A percentile compares a stretch with the other conserved stretches of the same genome.
Conservation (phyloP, 768 basidiomycete genomes). For the Xerocomus brunneocitrinus region DNA sequence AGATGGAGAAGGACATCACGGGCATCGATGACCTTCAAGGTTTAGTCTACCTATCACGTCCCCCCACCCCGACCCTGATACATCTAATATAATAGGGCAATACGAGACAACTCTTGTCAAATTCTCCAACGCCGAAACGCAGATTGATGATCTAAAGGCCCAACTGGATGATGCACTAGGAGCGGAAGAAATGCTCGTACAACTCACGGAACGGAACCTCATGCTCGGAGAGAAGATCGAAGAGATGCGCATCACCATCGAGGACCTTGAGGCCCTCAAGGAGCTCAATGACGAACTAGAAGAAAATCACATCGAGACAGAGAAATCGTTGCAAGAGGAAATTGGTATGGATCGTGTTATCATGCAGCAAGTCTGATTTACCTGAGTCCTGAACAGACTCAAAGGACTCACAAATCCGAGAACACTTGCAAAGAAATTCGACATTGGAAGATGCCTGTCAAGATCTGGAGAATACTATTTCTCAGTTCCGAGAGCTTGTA, state of each 20-base stretch:
- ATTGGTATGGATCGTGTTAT: slow-evolving; percentile 52
- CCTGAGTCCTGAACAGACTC: slow-evolving; percentile 42
- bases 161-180: slow-evolving; percentile 95
- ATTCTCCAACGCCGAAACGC: slow-evolving; percentile 82
- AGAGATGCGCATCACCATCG: slow-evolving; percentile 93
- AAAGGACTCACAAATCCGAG: slow-evolving; percentile 67
- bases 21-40: slow-evolving; percentile 78
- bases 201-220: slow-evolving; percentile 91
- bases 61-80: slow-evolving; percentile 2
- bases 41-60: slow-evolving; percentile 24
- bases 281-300: slow-evolving; percentile 97
- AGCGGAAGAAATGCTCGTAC: slow-evolving; percentile 94
- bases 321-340: slow-evolving; percentile 86
- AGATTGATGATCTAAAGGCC: slow-evolving; percentile 89
- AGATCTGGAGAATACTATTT: slow-evolving; percentile 85
- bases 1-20: slow-evolving; percentile 87
- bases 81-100: slow-evolving; percentile 45
- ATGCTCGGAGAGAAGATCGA: slow-evolving; percentile 97
- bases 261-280: slow-evolving; percentile 92
- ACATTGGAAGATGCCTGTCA: slow-evolving; percentile 71
- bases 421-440: slow-evolving; percentile 60
- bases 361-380: not conserved
- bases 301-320: slow-evolving; percentile 92
- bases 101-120: slow-evolving; percentile 78
- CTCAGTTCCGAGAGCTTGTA: slow-evolving; percentile 91